Evolutionary conservation across 202 grass and related monocot species (phyloP).

Genomic region (Panicum hallii): DNA sequence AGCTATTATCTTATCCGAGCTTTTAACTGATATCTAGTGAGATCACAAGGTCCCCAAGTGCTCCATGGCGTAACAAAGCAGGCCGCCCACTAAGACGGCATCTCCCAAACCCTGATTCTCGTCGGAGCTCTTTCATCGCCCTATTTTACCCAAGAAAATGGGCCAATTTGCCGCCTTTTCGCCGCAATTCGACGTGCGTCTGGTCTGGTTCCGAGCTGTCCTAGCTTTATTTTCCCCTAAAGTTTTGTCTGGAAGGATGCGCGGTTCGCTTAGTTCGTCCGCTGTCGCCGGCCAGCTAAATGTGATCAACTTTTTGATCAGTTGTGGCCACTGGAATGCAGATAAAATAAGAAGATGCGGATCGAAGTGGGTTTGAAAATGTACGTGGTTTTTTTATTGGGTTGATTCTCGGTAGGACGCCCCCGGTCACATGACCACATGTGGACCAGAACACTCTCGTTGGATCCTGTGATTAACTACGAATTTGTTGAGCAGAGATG

Average conservation of each 20-base stretch:
- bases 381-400: conserved; percentile 33
- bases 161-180: conserved; percentile 36
- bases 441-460: conserved; percentile 35
- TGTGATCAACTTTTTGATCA: conserved; percentile 27
- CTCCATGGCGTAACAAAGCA: conserved; percentile 36
- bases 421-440: conserved; percentile 50
- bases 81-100: conserved; percentile 38
- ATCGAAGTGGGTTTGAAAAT: conserved; percentile 32
- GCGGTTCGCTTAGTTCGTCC: conserved; percentile 8
- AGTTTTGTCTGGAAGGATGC: conserved; percentile 28
- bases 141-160: conserved; percentile 39
- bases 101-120: conserved; percentile 24
- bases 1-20: conserved; percentile 25
- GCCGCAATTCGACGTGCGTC: conserved; percentile 40
- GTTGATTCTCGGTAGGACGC: conserved; percentile 49
- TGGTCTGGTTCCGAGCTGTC: conserved; percentile 59
- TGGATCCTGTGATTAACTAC: conserved; percentile 8
- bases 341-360: conserved; percentile 28
- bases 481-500: not conserved
- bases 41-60: conserved; percentile 49
- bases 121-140: not conserved
- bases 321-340: conserved; percentile 24
- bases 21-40: conserved; percentile 30
- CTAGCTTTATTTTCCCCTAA: conserved; percentile 28
- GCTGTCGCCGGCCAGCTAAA: conserved; percentile 43